A percentile compares a stretch with the other conserved stretches of the same genome.
phyloP scores from a whole-genome alignment of 345 rosid genomes.

The Euphorbia lathyris region DNA sequence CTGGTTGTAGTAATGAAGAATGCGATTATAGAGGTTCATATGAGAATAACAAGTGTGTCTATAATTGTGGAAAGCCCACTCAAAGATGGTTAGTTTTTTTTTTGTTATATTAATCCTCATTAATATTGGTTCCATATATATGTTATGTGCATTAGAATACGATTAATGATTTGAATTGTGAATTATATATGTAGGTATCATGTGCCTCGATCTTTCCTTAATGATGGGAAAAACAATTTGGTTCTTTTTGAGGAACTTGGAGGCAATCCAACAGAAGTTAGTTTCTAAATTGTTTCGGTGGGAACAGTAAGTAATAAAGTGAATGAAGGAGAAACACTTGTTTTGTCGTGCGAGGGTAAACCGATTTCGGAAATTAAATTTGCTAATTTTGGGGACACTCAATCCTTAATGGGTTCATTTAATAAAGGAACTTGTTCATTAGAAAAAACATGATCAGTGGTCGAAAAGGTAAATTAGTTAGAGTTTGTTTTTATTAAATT shows the following conservation, averaged over 20 bases:
- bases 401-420: background rate
- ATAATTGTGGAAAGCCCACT: constrained; percentile 53
- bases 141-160: too few relatives aligned
- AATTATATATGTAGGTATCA: too few relatives aligned
- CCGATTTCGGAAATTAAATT: background rate
- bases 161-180: too few relatives aligned
- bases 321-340: background rate
- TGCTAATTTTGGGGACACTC: background rate
- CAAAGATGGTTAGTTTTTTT: constrained; percentile 44
- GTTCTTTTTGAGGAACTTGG: constrained; percentile 21
- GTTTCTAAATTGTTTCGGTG: background rate
- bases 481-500: background rate
- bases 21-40: constrained; percentile 23
- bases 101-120: too few relatives aligned
- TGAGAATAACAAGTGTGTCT: constrained; percentile 15
- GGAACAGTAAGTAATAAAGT: background rate
- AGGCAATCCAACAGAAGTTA: constrained; percentile 6
- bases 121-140: too few relatives aligned
- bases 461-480: background rate
- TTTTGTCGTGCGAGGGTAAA: background rate
- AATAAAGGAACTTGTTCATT: background rate
- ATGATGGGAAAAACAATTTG: background rate
- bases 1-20: constrained; percentile 6
- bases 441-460: background rate
- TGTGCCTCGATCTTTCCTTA: constrained; percentile 15